Percentiles rank a stretch among this genome's conserved stretches.
Conservation (phyloP, 179 eudicot species). For the Drosera spatulata region DNA sequence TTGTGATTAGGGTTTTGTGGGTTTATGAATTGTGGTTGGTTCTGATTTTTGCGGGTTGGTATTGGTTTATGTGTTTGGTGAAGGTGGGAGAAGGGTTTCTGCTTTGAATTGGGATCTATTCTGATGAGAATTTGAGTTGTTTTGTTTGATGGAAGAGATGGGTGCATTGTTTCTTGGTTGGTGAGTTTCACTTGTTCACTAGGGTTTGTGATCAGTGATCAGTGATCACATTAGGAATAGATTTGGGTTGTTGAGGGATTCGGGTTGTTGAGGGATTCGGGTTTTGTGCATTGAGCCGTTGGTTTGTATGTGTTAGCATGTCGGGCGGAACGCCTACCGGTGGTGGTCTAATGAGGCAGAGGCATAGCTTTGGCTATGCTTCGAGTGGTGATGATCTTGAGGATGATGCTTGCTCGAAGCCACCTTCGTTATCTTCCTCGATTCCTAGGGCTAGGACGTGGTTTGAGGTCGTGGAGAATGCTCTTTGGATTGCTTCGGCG, state of each 20-base stretch:
- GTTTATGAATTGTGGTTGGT: too few relatives aligned
- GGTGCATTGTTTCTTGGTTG: too few relatives aligned
- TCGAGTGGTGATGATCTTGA: conserved; percentile 83
- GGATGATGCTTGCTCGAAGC: conserved; percentile 87
- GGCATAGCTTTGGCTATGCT: conserved; percentile 86
- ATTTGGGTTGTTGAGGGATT: conserved; percentile 5
- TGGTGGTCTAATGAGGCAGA: conserved; percentile 63
- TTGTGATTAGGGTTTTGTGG: background rate
- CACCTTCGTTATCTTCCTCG: conserved; percentile 18
- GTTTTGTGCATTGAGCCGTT: conserved; percentile 1
- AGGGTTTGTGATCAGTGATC: too few relatives aligned
- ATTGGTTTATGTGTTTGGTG: too few relatives aligned
- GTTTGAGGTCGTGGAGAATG: conserved; percentile 74
- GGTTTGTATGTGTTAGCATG: conserved; percentile 22
- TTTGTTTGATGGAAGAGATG: too few relatives aligned
- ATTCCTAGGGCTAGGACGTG: conserved; percentile 44
- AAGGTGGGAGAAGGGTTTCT: too few relatives aligned
- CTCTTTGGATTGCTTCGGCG: conserved; percentile 82
- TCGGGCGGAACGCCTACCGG: conserved; percentile 81
- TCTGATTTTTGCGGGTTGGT: too few relatives aligned
- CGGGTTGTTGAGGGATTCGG: conserved; percentile 7
- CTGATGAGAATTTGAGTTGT: too few relatives aligned
- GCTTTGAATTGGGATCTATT: too few relatives aligned
- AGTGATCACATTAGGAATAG: too few relatives aligned
- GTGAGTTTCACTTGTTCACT: too few relatives aligned